These are phyloP conservation scores for Emmonsiellopsis sp. DNA, from an alignment of 2,329 filamentous ascomycete species.

Conservation along the genomic window DNA sequence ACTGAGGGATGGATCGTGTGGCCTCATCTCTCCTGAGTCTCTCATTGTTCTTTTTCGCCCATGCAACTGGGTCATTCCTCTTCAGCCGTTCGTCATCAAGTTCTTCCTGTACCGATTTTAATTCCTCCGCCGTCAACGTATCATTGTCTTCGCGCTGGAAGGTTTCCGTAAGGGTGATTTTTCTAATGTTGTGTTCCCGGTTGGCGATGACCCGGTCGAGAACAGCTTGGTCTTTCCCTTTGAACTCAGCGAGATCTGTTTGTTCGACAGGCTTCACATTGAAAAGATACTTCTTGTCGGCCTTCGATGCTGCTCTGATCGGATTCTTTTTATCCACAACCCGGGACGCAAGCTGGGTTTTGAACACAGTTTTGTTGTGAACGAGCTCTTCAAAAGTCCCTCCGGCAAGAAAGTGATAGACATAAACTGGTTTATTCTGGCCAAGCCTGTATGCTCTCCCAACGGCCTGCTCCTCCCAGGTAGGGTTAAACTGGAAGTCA, in stretches of 20 bases:
- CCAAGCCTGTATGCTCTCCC: slow-evolving; percentile 79
- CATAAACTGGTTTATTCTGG: slow-evolving; percentile 68
- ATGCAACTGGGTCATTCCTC: slow-evolving; percentile 28
- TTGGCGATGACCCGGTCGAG: slow-evolving; percentile 46
- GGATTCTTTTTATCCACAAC: slow-evolving; percentile 79
- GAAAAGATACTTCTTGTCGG: slow-evolving; percentile 48
- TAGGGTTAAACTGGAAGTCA: slow-evolving; percentile 73
- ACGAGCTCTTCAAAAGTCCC: slow-evolving; percentile 72
- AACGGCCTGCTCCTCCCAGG: slow-evolving; percentile 75
- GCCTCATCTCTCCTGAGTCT: slow-evolving; percentile 7
- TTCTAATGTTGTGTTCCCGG: slow-evolving; percentile 19
- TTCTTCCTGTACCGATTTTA: slow-evolving; percentile 42
- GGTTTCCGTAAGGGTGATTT: slow-evolving; percentile 59
- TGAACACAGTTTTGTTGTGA: slow-evolving; percentile 69
- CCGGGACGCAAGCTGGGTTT: slow-evolving; percentile 65
- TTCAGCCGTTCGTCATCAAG: slow-evolving; percentile 31
- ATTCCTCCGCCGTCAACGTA: slow-evolving; percentile 53
- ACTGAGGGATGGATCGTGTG: not conserved
- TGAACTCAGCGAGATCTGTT: slow-evolving; percentile 43
- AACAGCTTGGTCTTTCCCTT: slow-evolving; percentile 50
- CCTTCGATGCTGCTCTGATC: slow-evolving; percentile 53
- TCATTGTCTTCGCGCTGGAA: slow-evolving; percentile 62
- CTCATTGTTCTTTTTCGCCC: slow-evolving; percentile 14
- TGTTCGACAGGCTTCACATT: slow-evolving; percentile 44
- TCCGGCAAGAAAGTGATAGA: slow-evolving; percentile 70